Conservation (phyloP, 1,139 yeast species). For the Zygoascus hellenicus region DNA sequence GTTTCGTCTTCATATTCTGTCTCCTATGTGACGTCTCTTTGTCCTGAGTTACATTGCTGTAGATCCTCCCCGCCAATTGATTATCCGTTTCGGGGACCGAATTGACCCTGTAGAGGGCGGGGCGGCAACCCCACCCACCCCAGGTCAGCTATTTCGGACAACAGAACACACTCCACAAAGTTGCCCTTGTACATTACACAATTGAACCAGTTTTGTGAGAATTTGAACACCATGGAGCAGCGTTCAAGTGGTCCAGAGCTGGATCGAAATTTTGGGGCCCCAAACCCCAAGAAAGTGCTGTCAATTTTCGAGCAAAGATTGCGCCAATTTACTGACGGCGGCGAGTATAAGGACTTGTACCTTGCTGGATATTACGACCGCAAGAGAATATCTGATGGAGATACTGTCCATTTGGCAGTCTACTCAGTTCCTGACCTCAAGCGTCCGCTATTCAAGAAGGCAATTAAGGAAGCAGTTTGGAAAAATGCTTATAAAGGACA, state of each 20-base stretch:
- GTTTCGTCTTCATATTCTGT: too few species aligned
- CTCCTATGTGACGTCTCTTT: too few species aligned
- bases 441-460: slow-evolving; percentile 73
- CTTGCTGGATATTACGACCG: slow-evolving; percentile 77
- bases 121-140: too few species aligned
- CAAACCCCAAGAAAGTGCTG: slow-evolving; percentile 79
- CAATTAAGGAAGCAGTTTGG: slow-evolving; percentile 53
- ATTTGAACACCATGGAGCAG: not conserved
- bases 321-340: slow-evolving; percentile 73
- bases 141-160: too few species aligned
- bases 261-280: slow-evolving; percentile 50
- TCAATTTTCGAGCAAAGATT: slow-evolving; percentile 70
- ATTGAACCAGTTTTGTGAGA: too few species aligned
- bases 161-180: too few species aligned
- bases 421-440: slow-evolving; percentile 63
- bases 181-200: too few species aligned
- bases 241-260: slow-evolving; percentile 20
- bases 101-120: too few species aligned
- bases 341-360: slow-evolving; percentile 63
- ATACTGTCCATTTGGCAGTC: slow-evolving; percentile 45
- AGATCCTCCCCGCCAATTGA: too few species aligned
- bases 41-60: too few species aligned
- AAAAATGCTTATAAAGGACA: slow-evolving; percentile 60
- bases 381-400: slow-evolving; percentile 41
- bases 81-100: too few species aligned